Evolutionary conservation across 2,329 filamentous ascomycete genomes (phyloP).

Genomic region (Pestalotiopsis sp.): DNA sequence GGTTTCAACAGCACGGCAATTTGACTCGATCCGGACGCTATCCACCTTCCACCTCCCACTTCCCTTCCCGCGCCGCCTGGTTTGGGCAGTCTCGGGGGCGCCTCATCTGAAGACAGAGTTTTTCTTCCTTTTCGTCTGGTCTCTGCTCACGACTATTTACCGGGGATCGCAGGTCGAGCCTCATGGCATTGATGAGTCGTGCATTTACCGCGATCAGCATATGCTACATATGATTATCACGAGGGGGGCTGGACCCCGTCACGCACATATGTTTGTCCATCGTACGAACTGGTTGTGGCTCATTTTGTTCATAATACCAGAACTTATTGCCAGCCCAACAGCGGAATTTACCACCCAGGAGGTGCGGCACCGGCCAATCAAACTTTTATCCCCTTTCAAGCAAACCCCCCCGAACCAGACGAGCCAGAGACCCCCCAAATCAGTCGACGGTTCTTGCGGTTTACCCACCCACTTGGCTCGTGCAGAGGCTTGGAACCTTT

Average conservation of each 20-base stretch:
- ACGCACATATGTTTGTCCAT: background rate
- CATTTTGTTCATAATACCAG: background rate
- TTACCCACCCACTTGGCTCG: conserved; percentile 2
- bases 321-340: background rate
- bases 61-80: background rate
- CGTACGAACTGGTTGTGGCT: background rate
- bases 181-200: background rate
- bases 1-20: conserved; percentile 11
- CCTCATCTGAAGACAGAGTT: background rate
- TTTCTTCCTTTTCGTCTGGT: conserved; percentile 7
- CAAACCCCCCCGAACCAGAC: background rate
- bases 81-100: background rate
- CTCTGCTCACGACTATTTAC: background rate
- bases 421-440: background rate
- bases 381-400: conserved; percentile 8
- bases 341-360: background rate
- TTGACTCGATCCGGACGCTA: conserved; percentile 6
- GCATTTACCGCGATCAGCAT: background rate
- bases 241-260: background rate
- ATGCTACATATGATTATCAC: background rate
- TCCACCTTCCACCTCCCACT: background rate
- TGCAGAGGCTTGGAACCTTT: conserved; percentile 12
- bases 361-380: conserved; percentile 4
- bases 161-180: conserved; percentile 3
- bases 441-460: background rate